phyloP scores from a whole-genome alignment of 306 rosid genomes.

The Ormosia emarginata region DNA sequence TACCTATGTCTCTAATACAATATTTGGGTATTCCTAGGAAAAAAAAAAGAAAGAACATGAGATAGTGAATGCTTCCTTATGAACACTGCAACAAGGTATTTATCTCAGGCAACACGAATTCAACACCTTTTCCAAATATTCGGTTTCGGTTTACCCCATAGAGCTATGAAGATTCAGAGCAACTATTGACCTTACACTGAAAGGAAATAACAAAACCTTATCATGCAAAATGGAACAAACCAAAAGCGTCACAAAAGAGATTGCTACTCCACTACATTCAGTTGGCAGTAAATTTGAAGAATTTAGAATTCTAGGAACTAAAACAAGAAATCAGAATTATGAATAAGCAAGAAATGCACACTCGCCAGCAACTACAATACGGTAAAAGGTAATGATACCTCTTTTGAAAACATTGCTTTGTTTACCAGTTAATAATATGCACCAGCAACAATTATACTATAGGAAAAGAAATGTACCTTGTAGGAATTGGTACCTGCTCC shows the following conservation, averaged over 20 bases:
- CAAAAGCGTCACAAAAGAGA: slow-evolving; percentile 6
- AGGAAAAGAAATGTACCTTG: slow-evolving; percentile 48
- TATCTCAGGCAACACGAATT: background rate
- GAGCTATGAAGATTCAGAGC: slow-evolving; percentile 94
- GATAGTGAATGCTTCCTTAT: slow-evolving; percentile 4
- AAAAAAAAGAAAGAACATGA: background rate
- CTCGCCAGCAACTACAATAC: background rate
- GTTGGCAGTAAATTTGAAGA: background rate
- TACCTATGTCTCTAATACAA: background rate
- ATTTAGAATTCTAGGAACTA: slow-evolving; percentile 8
- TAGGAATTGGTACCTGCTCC: slow-evolving; percentile 79
- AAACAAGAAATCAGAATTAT: background rate
- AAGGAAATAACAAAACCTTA: slow-evolving; percentile 29
- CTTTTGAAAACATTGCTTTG: slow-evolving; percentile 14
- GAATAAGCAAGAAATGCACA: slow-evolving; percentile 8
- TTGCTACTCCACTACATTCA: background rate
- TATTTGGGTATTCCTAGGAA: background rate
- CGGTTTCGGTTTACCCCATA: slow-evolving; percentile 90
- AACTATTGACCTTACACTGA: slow-evolving; percentile 93
- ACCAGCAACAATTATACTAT: background rate
- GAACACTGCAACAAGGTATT: slow-evolving; percentile 1
- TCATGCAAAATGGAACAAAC: slow-evolving; percentile 12
- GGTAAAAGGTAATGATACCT: background rate
- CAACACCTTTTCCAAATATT: slow-evolving; percentile 89
- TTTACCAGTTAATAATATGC: slow-evolving; percentile 6